Conservation (phyloP, 257 asterid species). For the Nicotiana benthamiana region DNA sequence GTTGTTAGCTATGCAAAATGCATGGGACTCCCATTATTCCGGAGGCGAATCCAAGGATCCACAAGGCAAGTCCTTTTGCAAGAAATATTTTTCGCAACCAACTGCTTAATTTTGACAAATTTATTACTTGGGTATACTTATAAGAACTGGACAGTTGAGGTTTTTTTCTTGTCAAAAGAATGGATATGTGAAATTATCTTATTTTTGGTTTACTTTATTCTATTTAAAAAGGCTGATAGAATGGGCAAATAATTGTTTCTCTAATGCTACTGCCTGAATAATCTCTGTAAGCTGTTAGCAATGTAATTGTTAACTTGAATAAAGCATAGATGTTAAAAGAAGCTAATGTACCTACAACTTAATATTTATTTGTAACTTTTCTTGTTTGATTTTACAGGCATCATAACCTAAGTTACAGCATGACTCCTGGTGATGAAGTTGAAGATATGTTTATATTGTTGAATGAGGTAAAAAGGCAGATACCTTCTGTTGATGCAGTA, state of each 20-base stretch:
- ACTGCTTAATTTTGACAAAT: not conserved
- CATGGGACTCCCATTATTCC: constrained; percentile 86
- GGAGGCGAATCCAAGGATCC: constrained; percentile 90
- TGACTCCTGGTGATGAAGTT: constrained; percentile 97
- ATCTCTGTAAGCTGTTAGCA: not conserved
- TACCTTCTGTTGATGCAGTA: constrained; percentile 79
- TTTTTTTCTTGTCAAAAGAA: not conserved
- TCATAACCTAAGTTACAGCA: constrained; percentile 66
- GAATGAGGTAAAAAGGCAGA: constrained; percentile 71
- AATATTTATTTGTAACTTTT: not conserved
- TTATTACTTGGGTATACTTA: not conserved
- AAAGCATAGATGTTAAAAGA: not conserved
- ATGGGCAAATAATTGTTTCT: not conserved
- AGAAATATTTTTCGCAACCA: constrained; percentile 10
- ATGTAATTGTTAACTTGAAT: constrained; percentile 1
- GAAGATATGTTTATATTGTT: constrained; percentile 89
- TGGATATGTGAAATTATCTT: not conserved
- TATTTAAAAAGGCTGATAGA: not conserved
- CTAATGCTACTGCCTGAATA: not conserved
- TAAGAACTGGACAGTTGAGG: not conserved
- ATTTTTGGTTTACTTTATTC: not conserved
- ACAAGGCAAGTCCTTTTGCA: constrained; percentile 53
- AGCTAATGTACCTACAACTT: not conserved
- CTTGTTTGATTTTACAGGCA: constrained; percentile 41
- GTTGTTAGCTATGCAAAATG: constrained; percentile 78